Evolutionary conservation across 2,329 filamentous ascomycete genomes (phyloP), one percentile per base, ranked within the genome.

Genomic region (Chaetomiaceae sp.): DNA sequence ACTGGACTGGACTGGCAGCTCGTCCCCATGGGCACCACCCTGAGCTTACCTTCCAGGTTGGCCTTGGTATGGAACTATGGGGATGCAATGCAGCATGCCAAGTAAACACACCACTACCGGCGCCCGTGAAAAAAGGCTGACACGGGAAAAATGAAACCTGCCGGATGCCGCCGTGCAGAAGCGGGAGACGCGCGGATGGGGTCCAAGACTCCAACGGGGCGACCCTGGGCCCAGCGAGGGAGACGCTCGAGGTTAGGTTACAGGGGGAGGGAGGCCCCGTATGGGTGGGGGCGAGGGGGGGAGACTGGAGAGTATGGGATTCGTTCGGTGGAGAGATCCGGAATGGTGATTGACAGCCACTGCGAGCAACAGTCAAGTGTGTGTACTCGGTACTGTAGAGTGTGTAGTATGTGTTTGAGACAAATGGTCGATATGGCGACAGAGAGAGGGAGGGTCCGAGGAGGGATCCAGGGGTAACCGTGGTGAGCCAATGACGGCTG

Each of bases 71-170:
- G n/a, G n/a, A n/a, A n/a, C n/a, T n/a, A n/a, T n/a, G n/a, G n/a
- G n/a, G n/a, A n/a, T n/a, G n/a, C n/a, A 43, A 51, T 23, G 31
- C 48, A 50, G 43, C 44, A 48, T 49, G 55, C 49, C 50, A 52
- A 48, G 48, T 51, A 54, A 55, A 49, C 46, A 57, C 49, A 52
- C 53, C 55, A 53, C 53, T 51, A 54, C 49, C 51, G 48, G 51
- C 34, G 48, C 50, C 30, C 25, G 25, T 27, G 20, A 16, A 54
- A 58, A 55, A 57, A 52, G 55, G 51, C 55, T 55, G 61, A 27
- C 48, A 56, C 58, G 56, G 56, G 38, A 57, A 54, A 51, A 60
- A 60, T 60, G 58, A 51, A 59, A 60, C 58, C 54, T 59, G 55
- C 54, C 53, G 53, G 56, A 38, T 41, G 48, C 51, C 49, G 39